Evolutionary conservation across 2,329 filamentous ascomycete genomes (phyloP).

Genomic region (Aurifilum marmelostoma): DNA sequence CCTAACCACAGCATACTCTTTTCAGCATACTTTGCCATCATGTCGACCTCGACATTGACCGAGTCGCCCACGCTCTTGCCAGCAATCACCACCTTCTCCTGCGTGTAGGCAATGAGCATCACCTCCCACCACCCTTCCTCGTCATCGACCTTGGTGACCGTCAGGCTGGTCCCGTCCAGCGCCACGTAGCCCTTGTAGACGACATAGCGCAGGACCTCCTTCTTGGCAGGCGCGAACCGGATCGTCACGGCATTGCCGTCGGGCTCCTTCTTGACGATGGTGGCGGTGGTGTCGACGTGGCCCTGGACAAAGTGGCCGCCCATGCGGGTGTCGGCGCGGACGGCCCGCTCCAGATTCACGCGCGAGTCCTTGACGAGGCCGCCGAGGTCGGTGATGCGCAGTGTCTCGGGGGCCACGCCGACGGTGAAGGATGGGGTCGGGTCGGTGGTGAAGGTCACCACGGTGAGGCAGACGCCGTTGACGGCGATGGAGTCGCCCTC

Average conservation of each 20-base stretch:
- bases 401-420: slow-evolving; percentile 91
- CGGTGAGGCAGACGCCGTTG: slow-evolving; percentile 94
- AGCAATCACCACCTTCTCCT: slow-evolving; percentile 85
- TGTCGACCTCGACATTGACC: slow-evolving; percentile 92
- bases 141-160: slow-evolving; percentile 85
- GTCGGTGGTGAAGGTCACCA: slow-evolving; percentile 59
- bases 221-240: slow-evolving; percentile 73
- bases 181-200: slow-evolving; percentile 97
- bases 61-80: slow-evolving; percentile 77
- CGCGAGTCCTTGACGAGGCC: slow-evolving; percentile 64
- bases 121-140: slow-evolving; percentile 85
- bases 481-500: slow-evolving; percentile 93
- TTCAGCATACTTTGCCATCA: slow-evolving; percentile 82
- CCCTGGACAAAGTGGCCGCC: slow-evolving; percentile 98
- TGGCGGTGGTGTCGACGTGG: slow-evolving; percentile 89
- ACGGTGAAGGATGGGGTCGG: slow-evolving; percentile 72
- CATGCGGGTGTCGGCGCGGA: slow-evolving; percentile 90
- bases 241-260: slow-evolving; percentile 93
- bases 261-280: slow-evolving; percentile 69
- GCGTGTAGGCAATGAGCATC: slow-evolving; percentile 97
- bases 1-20: slow-evolving; percentile 86
- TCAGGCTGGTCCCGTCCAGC: slow-evolving; percentile 92
- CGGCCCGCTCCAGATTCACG: slow-evolving; percentile 94
- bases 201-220: slow-evolving; percentile 77
- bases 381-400: slow-evolving; percentile 94